These are phyloP conservation scores for Psilocybe mexicana DNA, from an alignment of 1,284 basidiomycete species.

Conservation along the genomic window DNA sequence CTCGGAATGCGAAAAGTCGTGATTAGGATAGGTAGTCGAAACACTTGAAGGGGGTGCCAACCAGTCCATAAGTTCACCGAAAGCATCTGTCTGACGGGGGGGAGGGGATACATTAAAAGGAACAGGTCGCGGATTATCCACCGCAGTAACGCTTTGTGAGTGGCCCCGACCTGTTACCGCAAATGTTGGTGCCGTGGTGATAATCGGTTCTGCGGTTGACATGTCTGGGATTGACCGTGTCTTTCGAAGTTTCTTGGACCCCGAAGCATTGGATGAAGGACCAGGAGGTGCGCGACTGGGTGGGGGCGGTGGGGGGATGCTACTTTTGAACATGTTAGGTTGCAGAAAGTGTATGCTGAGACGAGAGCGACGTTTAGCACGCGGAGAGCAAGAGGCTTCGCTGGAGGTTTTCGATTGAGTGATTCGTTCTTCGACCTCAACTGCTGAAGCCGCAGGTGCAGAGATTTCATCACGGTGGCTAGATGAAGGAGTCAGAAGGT, in stretches of 20 bases:
- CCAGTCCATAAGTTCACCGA: slow-evolving; percentile 69
- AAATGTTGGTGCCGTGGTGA: slow-evolving; percentile 22
- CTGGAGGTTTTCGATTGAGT: slow-evolving; percentile 30
- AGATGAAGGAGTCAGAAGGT: slow-evolving; percentile 17
- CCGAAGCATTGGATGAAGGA: slow-evolving; percentile 26
- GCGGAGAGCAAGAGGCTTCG: slow-evolving; percentile 36
- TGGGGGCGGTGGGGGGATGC: slow-evolving; percentile 20
- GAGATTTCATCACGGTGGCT: slow-evolving; percentile 58
- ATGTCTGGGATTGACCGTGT: slow-evolving; percentile 71
- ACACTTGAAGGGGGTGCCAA: slow-evolving; percentile 34
- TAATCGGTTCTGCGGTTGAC: slow-evolving; percentile 33
- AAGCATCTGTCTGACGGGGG: slow-evolving; percentile 49
- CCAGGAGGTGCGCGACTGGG: slow-evolving; percentile 25
- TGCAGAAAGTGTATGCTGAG: slow-evolving; percentile 70
- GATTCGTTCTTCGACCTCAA: slow-evolving; percentile 30
- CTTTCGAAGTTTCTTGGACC: slow-evolving; percentile 58
- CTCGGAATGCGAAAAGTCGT: slow-evolving; percentile 30
- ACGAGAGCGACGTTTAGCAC: slow-evolving; percentile 54
- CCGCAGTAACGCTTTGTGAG: slow-evolving; percentile 76
- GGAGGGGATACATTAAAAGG: slow-evolving; percentile 24
- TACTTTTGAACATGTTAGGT: slow-evolving; percentile 50
- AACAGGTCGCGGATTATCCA: slow-evolving; percentile 51
- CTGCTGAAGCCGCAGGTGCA: slow-evolving; percentile 48
- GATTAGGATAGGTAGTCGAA: slow-evolving; percentile 39
- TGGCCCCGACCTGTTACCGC: slow-evolving; percentile 57